phyloP scores from a whole-genome alignment of 768 basidiomycete genomes.

The Rhizopogon salebrosus region DNA sequence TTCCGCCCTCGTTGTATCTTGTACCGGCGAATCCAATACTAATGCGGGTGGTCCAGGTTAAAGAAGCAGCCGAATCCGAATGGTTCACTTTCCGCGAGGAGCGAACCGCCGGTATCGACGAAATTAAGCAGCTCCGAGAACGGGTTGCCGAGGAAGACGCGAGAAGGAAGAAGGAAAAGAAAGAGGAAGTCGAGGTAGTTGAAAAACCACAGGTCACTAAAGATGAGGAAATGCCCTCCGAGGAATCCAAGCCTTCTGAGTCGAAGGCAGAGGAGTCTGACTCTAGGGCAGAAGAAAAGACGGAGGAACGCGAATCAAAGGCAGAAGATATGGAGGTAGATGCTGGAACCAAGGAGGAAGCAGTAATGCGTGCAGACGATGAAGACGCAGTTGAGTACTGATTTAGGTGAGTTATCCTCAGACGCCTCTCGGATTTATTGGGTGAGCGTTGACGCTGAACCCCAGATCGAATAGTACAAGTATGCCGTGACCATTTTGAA shows the following conservation, averaged over 20 bases:
- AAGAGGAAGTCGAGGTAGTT: conserved; percentile 25
- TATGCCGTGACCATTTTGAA: conserved; percentile 1
- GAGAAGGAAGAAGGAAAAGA: conserved; percentile 34
- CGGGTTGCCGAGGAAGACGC: conserved; percentile 65
- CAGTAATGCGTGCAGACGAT: conserved; percentile 58
- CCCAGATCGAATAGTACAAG: background rate
- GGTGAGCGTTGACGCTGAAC: background rate
- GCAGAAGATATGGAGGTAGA: conserved; percentile 23
- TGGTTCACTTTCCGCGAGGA: conserved; percentile 63
- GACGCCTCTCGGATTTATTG: background rate
- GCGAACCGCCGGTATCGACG: conserved; percentile 50
- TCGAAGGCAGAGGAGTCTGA: conserved; percentile 6
- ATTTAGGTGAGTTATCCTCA: conserved; percentile 2
- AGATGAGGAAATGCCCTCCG: conserved; percentile 32
- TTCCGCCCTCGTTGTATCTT: background rate
- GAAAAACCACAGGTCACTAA: conserved; percentile 11
- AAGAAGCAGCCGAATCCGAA: conserved; percentile 60
- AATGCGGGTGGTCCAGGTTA: conserved; percentile 36
- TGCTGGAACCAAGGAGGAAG: conserved; percentile 25
- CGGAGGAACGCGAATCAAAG: conserved; percentile 34
- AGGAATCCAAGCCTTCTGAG: conserved; percentile 12
- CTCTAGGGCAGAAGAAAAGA: conserved; percentile 17
- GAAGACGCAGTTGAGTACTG: conserved; percentile 82
- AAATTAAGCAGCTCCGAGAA: conserved; percentile 56
- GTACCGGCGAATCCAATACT: background rate